A percentile compares a stretch with the other conserved stretches of the same genome.
Evolutionary conservation across 331 rosid genomes (phyloP).

Genomic region (Malus hybrid): DNA sequence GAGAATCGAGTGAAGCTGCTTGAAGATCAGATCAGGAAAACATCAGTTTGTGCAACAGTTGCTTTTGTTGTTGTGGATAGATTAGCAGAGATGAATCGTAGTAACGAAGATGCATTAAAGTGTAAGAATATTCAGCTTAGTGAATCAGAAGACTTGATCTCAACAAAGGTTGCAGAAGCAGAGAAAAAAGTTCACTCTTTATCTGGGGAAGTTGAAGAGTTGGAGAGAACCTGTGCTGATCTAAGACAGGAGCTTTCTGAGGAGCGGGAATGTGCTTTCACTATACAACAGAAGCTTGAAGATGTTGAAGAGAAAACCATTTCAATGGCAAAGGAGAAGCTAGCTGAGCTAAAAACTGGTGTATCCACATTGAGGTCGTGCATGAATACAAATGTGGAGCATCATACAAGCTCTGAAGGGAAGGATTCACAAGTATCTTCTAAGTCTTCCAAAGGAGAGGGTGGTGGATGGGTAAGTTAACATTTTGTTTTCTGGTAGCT

Average conservation of each 20-base stretch:
- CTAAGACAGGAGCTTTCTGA: conserved; percentile 48
- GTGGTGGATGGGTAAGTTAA: conserved; percentile 54
- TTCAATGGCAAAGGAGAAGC: conserved; percentile 59
- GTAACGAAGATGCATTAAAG: conserved; percentile 42
- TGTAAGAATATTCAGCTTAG: conserved; percentile 34
- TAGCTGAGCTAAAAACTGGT: conserved; percentile 62
- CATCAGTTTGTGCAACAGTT: conserved; percentile 67
- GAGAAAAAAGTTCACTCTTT: conserved; percentile 30
- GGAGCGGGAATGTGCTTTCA: conserved; percentile 45
- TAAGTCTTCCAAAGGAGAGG: conserved; percentile 30
- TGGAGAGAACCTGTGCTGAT: conserved; percentile 39
- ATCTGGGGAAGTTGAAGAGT: conserved; percentile 29
- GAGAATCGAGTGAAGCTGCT: conserved; percentile 44
- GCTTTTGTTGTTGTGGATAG: conserved; percentile 69
- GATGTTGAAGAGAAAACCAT: conserved; percentile 49
- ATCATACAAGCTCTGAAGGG: conserved; percentile 27
- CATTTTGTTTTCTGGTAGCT: conserved; percentile 28
- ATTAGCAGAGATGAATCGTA: conserved; percentile 54
- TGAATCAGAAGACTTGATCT: conserved; percentile 41
- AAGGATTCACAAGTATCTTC: conserved; percentile 28
- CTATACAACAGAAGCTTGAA: conserved; percentile 53
- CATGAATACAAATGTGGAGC: conserved; percentile 50
- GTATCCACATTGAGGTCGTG: conserved; percentile 65
- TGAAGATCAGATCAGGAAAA: conserved; percentile 38
- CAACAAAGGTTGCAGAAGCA: conserved; percentile 52